Base-by-base conservation (phyloP, 257 asterid species). In the Ligustrum vulgare region DNA sequence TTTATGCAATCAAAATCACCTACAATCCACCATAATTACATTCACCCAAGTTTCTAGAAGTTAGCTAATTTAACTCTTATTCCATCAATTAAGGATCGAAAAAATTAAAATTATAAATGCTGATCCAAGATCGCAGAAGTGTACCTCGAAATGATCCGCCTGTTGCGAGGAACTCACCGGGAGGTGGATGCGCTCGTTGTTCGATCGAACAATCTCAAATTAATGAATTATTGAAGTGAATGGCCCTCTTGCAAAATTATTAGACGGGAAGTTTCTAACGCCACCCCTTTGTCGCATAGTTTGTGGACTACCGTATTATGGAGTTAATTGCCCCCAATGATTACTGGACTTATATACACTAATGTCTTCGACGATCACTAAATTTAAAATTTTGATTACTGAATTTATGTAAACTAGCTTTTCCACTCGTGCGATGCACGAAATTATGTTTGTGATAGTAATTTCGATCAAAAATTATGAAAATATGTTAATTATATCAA, bases 1-100 rank as follows among this genome's bases (percentile, higher is more conserved):
- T 58, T 72, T 80, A 49, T 45, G 33, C 70, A 34, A 47, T 62
- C 34, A 62, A 33, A 69, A 73, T 65, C 35, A 75, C 79, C 80
- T 64, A 60, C 62, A 76, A 18, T 13, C 65, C 72, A 76, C 31
- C 77, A 13, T 62, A 77, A 71, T 32, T 10, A 58, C 33, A 23
- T 58, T 20, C 12, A 2, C 10, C 9, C 33, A 58, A 45, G n/a
- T 45, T 45, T 8, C 33, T 22, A 2, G 31, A 9, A 20, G 9
- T 22, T 22, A 58, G 33, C 66, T 58, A 8, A 58, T 20, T 8
- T 23, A 51, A 58, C 66, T 58, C 33, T 20, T 23, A 58, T 58
- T 20, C 66, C 22, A 58, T 8, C 15, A 56, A 20, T 18, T 23
- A 58, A 9, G 60, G 23, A 49, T 49, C 23, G 23, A 45, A 18